Evolutionary conservation across 768 basidiomycete species (phyloP), one percentile per base, ranked within the genome.

Genomic region (Lactarius vividus): DNA sequence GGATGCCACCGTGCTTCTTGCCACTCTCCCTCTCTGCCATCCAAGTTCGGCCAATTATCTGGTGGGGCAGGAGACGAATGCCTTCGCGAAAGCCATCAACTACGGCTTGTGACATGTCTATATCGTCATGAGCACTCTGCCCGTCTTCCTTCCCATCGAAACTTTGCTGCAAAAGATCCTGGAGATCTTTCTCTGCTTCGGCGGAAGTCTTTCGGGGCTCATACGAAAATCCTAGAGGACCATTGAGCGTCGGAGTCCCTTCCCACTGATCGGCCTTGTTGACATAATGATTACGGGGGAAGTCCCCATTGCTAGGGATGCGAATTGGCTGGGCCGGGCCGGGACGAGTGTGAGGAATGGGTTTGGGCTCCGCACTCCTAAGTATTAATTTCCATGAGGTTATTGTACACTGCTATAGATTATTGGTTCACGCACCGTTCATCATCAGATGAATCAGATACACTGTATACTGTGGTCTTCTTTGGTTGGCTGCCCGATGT

Each of bases 21-120:
- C 85, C 87, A 9, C 81, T 75, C 76, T 98, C 96, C 23, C 96
- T 83, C 8, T 88, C 85, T 28, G 79, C 80, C 91, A 99, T 95
- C 96, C 96, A 99, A 29, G 77, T 76, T 0, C 94, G 82, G 26
- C 94, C 93, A 57, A 91, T 78, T 10, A 97, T 80, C 71, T 99
- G 97, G 75, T 98, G 96, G 2, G 93, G 90, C 70, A 96, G 79
- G 26, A 98, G 79, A 53, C 73, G 79, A 26, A 94, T 83, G 1
- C 84, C 84, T 1, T 88, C 84, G 4, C 79, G 79, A 74, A 98
- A 96, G 0, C 90, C 95, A 13, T 87, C 82, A 1, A 96, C 92
- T 16, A 81, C 79, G 0, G 88, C 85, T 66, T 93, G 85, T 3
- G 82, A 81, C 75, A 85, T 83, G 65, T 90, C 80, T 46, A 91